A percentile compares a stretch with the other conserved stretches of the same genome.
Conservation (phyloP, 2,329 filamentous ascomycete species). For the Epichloe aotearoae region DNA sequence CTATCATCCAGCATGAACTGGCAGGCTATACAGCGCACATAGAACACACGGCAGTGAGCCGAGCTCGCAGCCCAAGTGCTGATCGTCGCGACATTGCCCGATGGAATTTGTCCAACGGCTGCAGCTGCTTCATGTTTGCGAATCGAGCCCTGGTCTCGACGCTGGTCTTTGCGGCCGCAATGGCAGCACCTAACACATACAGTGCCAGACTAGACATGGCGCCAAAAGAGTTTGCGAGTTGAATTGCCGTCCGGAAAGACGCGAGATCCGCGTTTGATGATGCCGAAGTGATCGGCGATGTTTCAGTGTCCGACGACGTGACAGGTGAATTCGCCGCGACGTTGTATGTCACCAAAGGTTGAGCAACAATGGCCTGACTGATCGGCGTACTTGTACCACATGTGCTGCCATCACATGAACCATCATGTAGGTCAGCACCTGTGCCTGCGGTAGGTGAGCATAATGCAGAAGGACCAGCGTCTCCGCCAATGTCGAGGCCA, state of each 20-base stretch:
- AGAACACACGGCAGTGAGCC: background rate
- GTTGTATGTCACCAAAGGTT: background rate
- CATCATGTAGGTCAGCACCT: background rate
- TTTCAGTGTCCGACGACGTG: too few relatives aligned
- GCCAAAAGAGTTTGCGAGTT: background rate
- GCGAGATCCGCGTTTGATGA: background rate
- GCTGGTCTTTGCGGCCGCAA: background rate
- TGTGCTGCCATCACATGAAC: background rate
- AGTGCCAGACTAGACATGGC: background rate
- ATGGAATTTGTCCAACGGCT: background rate
- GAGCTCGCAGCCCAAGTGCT: background rate
- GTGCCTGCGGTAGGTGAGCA: background rate
- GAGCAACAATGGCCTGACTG: too few relatives aligned
- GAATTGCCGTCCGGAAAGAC: background rate
- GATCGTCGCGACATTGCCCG: background rate
- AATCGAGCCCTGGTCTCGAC: background rate
- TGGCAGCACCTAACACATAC: background rate
- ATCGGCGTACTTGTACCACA: background rate
- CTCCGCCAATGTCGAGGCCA: background rate
- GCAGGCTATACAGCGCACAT: too few relatives aligned
- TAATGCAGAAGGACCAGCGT: background rate
- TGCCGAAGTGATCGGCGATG: background rate
- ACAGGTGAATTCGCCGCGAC: too few relatives aligned
- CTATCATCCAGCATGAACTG: too few relatives aligned
- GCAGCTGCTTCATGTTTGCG: background rate